These are phyloP conservation scores for Epichloe sp. DNA, from an alignment of 2,329 filamentous ascomycete genomes.

Conservation along the genomic window DNA sequence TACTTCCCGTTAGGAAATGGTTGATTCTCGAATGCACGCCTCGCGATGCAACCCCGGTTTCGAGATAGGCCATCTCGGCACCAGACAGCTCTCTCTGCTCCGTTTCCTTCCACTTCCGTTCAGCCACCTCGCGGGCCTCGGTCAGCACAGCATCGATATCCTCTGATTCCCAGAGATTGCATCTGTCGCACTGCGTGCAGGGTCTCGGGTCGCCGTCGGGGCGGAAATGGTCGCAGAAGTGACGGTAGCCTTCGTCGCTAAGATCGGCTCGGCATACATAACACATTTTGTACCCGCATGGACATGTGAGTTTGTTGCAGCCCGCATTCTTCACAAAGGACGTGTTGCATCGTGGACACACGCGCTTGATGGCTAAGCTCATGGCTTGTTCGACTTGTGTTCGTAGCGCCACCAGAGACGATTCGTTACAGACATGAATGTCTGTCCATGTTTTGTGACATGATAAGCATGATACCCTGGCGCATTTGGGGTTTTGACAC, in stretches of 20 bases:
- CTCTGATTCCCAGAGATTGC: constrained; percentile 68
- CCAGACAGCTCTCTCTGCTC: constrained; percentile 46
- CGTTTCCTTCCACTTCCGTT: constrained; percentile 54
- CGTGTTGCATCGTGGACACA: constrained; percentile 81
- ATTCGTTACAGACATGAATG: constrained; percentile 82
- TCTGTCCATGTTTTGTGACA: constrained; percentile 79
- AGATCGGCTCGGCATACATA: constrained; percentile 83
- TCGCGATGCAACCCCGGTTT: constrained; percentile 33
- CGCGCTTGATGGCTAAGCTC: constrained; percentile 86
- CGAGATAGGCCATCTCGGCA: constrained; percentile 42
- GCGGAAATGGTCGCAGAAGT: constrained; percentile 94
- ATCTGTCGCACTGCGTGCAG: constrained; percentile 69
- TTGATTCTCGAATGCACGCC: constrained; percentile 17
- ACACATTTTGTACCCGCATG: constrained; percentile 96
- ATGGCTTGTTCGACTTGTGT: constrained; percentile 87
- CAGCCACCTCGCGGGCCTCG: constrained; percentile 57
- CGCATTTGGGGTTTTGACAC: constrained; percentile 59
- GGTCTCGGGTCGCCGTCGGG: constrained; percentile 57
- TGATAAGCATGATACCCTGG: constrained; percentile 60
- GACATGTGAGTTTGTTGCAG: constrained; percentile 94
- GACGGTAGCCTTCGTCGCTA: constrained; percentile 65
- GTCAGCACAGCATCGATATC: constrained; percentile 55
- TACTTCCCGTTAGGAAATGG: constrained; percentile 19
- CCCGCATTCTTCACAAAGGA: constrained; percentile 87
- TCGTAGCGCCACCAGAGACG: constrained; percentile 65